These are phyloP conservation scores for Carallia pectinifolia DNA, from an alignment of 345 rosid genomes.

Conservation along the genomic window DNA sequence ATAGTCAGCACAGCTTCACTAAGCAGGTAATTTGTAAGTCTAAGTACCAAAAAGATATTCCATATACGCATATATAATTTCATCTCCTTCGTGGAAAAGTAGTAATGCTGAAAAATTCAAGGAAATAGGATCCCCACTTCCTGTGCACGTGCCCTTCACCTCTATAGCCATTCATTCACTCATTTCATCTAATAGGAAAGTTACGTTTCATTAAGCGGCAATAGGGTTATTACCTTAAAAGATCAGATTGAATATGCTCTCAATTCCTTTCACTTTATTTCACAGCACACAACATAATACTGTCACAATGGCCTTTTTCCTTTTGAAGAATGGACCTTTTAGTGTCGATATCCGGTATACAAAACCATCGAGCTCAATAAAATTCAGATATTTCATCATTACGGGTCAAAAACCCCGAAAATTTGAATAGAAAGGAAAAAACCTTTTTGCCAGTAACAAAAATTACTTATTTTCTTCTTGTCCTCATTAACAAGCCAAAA, in stretches of 20 bases:
- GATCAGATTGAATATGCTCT: not conserved
- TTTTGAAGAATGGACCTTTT: not conserved
- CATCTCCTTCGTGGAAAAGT: too few relatives aligned
- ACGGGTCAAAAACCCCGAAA: not conserved
- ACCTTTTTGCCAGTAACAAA: not conserved
- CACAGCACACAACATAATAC: not conserved
- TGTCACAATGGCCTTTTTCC: not conserved
- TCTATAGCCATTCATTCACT: too few relatives aligned
- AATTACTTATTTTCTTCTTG: not conserved
- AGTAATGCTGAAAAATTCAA: too few relatives aligned
- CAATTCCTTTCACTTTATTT: conserved; percentile 4
- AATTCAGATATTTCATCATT: not conserved
- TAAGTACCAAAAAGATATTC: too few relatives aligned
- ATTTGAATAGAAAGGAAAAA: not conserved
- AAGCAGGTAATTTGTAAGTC: too few relatives aligned
- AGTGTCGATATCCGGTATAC: not conserved
- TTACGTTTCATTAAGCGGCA: too few relatives aligned
- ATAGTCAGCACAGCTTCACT: not conserved
- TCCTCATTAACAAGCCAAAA: conserved; percentile 13
- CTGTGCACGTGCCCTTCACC: too few relatives aligned
- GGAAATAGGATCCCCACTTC: too few relatives aligned
- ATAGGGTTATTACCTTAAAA: not conserved
- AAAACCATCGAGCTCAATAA: not conserved
- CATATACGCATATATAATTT: too few relatives aligned
- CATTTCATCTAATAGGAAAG: too few relatives aligned